A percentile compares a stretch with the other conserved stretches of the same genome.
phyloP scores from a whole-genome alignment of 352 stramenopile species.

The Globisporangium irregulare region DNA sequence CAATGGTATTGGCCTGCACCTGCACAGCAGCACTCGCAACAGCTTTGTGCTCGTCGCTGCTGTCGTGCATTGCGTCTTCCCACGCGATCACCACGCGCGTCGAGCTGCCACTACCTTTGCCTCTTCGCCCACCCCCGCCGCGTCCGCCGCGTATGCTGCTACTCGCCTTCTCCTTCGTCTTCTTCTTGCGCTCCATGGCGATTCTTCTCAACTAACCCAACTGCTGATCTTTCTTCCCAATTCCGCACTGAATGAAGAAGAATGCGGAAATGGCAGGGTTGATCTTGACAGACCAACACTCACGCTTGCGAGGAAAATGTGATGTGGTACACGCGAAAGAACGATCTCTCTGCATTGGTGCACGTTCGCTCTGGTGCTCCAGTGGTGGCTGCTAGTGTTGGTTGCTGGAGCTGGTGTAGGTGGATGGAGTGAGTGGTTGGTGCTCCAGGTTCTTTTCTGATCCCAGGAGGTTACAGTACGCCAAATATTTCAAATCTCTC shows the following conservation, averaged over 20 bases:
- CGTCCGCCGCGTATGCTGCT: not conserved
- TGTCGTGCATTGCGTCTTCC: slow-evolving; percentile 27
- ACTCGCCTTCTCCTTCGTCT: slow-evolving; percentile 5
- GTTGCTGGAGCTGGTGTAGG: too few relatives aligned
- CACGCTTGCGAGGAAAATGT: not conserved
- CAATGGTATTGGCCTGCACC: not conserved
- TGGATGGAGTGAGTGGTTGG: too few relatives aligned
- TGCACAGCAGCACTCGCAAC: not conserved
- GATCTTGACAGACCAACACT: slow-evolving; percentile 11
- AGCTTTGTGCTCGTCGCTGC: slow-evolving; percentile 5
- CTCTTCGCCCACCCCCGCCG: not conserved
- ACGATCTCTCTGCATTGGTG: not conserved
- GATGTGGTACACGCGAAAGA: not conserved
- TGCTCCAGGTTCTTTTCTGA: too few relatives aligned
- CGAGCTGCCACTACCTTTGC: not conserved
- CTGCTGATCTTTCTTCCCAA: not conserved
- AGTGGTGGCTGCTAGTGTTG: too few relatives aligned
- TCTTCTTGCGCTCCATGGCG: slow-evolving; percentile 13
- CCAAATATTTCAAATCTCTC: too few relatives aligned
- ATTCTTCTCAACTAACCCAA: not conserved
- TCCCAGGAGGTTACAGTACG: too few relatives aligned
- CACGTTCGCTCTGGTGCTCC: not conserved
- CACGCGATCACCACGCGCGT: slow-evolving; percentile 32
- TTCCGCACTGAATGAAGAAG: not conserved
- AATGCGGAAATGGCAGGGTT: not conserved